Base-by-base conservation (phyloP, 176 grass and related monocot genomes). In the Avena atlantica region DNA sequence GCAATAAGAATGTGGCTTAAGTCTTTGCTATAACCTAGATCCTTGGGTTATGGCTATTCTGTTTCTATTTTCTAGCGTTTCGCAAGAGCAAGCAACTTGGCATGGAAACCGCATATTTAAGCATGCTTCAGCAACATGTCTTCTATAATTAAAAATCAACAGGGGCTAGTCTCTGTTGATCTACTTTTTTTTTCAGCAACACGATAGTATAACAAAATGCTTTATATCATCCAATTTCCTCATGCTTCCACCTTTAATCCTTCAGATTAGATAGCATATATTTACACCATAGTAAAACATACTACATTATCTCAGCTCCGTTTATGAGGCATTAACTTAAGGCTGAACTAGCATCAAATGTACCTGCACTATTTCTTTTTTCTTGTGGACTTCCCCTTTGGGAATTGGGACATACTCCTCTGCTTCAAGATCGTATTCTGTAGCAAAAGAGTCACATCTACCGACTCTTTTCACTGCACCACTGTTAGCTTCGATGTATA, bases 321-420 rank as follows among this genome's bases (percentile, higher is more conserved):
- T 44, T 36, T 55, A 73, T 72, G 42, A 88, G 6, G 75, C 10
- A 3, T 53, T 77, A 9, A 72, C 42, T 16, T 7, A 70, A 70
- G 9, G 49, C 2, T 5, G 45, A 85, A 76, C 51, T 70, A 71
- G 20, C 20, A 70, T 70, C 5, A 67, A 51, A 69, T 13, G n/a
- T 93, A 99, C 97, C 93, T 99, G 97, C 17, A 96, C 94, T 52
- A 99, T 90, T 85, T 99, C 97, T 49, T 99, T 99, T 93, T 93
- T 99, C 89, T 99, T 99, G 78, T 90, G 91, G 62, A 99, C 97
- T 79, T 99, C 97, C 14, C 94, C 97, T 93, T 99, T 99, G 44
- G 97, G 97, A 62, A 99, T 94, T 50, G 94, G 97, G 61, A 99
- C 97, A 90, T 99, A 99, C 83, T 99, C 97, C 67, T 99, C 94